Percentiles rank a stretch among this genome's conserved stretches.
These are phyloP conservation scores for Solanum bukasovii DNA, from an alignment of 257 asterid species.

Conservation along the genomic window DNA sequence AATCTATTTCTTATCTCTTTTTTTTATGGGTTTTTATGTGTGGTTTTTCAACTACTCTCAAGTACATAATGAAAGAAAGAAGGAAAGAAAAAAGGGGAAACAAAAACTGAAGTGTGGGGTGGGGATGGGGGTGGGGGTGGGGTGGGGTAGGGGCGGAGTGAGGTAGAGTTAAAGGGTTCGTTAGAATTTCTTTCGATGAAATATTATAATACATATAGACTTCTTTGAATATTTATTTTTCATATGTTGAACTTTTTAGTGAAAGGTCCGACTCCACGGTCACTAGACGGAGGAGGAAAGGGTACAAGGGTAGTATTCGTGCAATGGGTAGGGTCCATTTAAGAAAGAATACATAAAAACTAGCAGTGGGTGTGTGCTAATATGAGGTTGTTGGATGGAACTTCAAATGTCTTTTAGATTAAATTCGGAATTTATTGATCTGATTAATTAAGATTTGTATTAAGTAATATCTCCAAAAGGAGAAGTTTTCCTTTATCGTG, in stretches of 20 bases:
- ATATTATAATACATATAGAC: background rate
- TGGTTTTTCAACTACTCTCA: constrained; percentile 10
- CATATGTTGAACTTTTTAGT: background rate
- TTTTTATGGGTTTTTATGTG: background rate
- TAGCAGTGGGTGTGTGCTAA: background rate
- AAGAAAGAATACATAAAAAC: background rate
- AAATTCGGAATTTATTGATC: accelerated
- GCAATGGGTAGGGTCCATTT: background rate
- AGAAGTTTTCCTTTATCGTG: background rate
- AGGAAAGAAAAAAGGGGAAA: background rate
- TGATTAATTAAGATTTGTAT: background rate
- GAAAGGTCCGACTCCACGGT: accelerated
- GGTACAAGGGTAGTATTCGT: background rate
- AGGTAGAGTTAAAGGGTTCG: background rate
- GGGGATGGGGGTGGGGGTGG: background rate
- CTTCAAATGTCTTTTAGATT: background rate
- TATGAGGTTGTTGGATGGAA: background rate
- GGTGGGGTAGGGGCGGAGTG: too few species aligned
- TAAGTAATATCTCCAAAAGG: background rate
- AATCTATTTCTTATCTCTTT: background rate
- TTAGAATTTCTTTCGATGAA: background rate
- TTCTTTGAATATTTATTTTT: background rate
- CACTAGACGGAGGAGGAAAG: background rate
- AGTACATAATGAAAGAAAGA: constrained; percentile 9
- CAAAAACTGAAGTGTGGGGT: background rate